Percentiles rank a stretch among this genome's conserved stretches.
Conservation (phyloP, 1,284 basidiomycete genomes). For the Ceratorhiza oryzae-sativae region DNA sequence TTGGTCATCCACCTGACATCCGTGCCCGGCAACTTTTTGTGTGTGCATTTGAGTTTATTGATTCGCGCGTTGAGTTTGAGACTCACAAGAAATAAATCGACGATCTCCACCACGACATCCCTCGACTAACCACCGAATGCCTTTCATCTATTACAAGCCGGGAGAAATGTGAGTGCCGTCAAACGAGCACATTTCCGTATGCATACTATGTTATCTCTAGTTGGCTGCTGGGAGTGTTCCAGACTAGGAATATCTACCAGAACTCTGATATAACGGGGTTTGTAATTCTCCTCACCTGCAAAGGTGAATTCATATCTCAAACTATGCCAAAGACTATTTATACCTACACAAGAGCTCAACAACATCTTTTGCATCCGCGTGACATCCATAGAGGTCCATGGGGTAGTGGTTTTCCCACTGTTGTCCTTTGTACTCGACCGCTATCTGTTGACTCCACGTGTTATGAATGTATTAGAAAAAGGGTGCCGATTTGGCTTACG, state of each 20-base stretch:
- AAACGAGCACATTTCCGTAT: too few relatives aligned
- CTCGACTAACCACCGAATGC: not conserved
- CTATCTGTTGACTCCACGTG: not conserved
- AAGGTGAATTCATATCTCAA: not conserved
- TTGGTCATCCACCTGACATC: not conserved
- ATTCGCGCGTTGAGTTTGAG: not conserved
- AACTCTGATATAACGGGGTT: not conserved
- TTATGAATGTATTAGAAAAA: too few relatives aligned
- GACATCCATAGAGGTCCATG: not conserved
- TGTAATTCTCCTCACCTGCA: not conserved
- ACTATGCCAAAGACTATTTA: too few relatives aligned
- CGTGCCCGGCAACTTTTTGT: constrained; percentile 15
- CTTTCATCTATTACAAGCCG: not conserved
- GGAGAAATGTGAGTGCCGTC: not conserved
- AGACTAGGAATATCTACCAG: not conserved
- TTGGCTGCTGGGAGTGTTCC: not conserved
- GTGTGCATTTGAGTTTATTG: too few relatives aligned
- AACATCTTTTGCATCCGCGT: constrained; percentile 1
- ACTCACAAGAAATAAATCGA: constrained; percentile 21
- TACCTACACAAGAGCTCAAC: not conserved
- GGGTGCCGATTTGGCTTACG: not conserved
- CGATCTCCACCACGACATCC: constrained; percentile 7
- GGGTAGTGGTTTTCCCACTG: not conserved
- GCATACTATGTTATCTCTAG: not conserved
- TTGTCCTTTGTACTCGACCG: not conserved